phyloP scores from a whole-genome alignment of 1,284 basidiomycete genomes.

The Sparassis latifolia region DNA sequence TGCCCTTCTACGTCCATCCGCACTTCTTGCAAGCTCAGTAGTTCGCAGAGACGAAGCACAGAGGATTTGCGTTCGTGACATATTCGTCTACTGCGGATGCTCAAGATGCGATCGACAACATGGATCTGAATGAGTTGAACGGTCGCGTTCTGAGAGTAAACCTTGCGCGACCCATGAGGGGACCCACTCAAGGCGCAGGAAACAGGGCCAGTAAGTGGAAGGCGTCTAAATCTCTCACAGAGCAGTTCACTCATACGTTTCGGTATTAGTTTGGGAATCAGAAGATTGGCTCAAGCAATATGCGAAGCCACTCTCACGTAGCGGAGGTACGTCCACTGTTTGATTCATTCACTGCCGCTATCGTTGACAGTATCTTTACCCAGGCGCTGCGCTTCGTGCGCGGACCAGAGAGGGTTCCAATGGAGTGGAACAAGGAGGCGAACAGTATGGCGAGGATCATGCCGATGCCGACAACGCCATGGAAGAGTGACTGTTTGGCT shows the following conservation, averaged over 20 bases:
- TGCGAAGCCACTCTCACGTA: constrained; percentile 64
- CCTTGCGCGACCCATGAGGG: constrained; percentile 68
- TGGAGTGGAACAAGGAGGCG: constrained; percentile 13
- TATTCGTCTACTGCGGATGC: constrained; percentile 71
- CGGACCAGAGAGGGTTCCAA: constrained; percentile 19
- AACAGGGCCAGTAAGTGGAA: constrained; percentile 64
- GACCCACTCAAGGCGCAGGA: constrained; percentile 51
- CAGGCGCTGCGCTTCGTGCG: constrained; percentile 48
- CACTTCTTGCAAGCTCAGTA: constrained; percentile 3
- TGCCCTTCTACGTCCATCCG: constrained; percentile 1
- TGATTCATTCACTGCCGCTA: not conserved
- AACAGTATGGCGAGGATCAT: constrained; percentile 19
- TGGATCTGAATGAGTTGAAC: constrained; percentile 77
- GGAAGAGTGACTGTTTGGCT: constrained; percentile 41
- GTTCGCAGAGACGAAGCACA: constrained; percentile 60
- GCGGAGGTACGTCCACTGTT: constrained; percentile 46
- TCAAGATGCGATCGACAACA: constrained; percentile 84
- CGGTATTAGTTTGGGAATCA: constrained; percentile 71
- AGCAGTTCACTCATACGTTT: not conserved
- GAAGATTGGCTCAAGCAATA: constrained; percentile 77
- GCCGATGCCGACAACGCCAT: constrained; percentile 46
- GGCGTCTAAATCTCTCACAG: constrained; percentile 1
- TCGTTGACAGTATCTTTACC: constrained; percentile 2
- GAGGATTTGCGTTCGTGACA: constrained; percentile 79
- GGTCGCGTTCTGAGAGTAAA: constrained; percentile 75